Conservation (phyloP, 2,329 filamentous ascomycete genomes). For the Pestalotiopsis sp. region DNA sequence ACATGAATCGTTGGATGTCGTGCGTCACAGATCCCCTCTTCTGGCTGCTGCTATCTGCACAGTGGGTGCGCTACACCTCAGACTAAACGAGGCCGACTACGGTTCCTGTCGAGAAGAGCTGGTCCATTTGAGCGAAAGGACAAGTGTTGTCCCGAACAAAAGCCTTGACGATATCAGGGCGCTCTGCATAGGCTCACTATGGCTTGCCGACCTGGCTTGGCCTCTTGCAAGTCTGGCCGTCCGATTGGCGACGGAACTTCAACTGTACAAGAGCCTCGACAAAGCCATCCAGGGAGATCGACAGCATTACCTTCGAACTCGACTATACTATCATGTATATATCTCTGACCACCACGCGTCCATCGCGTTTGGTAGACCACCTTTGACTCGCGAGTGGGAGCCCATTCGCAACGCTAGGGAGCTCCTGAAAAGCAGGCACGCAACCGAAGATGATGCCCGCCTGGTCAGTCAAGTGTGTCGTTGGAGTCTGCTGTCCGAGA, state of each 20-base stretch:
- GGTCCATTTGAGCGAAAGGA: neutral
- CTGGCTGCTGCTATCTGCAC: neutral
- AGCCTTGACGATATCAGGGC: slow-evolving; percentile 59
- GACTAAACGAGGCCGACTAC: neutral
- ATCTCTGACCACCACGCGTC: slow-evolving; percentile 69
- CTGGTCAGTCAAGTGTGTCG: slow-evolving; percentile 21
- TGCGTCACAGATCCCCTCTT: neutral
- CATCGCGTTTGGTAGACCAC: slow-evolving; percentile 52
- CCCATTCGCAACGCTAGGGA: slow-evolving; percentile 11
- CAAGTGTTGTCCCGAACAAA: neutral
- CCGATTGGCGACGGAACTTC: slow-evolving; percentile 59
- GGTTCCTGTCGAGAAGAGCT: neutral
- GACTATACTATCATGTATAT: slow-evolving; percentile 66
- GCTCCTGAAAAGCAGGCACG: slow-evolving; percentile 16
- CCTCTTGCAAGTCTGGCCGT: slow-evolving; percentile 63
- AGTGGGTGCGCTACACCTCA: neutral
- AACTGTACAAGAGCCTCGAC: slow-evolving; percentile 55
- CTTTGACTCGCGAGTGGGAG: slow-evolving; percentile 18
- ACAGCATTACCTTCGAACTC: slow-evolving; percentile 55
- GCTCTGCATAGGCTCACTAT: slow-evolving; percentile 66
- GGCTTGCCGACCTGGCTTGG: slow-evolving; percentile 59
- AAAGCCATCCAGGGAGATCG: slow-evolving; percentile 46
- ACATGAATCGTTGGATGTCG: neutral
- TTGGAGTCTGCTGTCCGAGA: slow-evolving; percentile 17
- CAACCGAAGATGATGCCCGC: slow-evolving; percentile 18